Base-by-base conservation (phyloP, 2,329 filamentous ascomycete species). In the Arachnomyces sp. region DNA sequence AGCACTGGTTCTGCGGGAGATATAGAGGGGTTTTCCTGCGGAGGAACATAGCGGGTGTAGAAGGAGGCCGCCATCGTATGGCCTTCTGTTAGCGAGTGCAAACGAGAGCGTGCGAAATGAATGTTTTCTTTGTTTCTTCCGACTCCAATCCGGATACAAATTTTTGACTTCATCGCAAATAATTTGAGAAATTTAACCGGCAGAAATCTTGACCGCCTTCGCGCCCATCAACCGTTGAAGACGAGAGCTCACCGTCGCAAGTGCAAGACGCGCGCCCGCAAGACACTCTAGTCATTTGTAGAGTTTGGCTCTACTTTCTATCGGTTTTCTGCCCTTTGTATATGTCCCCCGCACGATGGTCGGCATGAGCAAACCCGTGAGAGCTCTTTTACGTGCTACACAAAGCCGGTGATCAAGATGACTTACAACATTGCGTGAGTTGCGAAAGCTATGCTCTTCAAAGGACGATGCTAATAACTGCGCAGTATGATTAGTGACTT, bases 401-500 rank as follows among this genome's bases (percentile, higher is more conserved):
- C n/a, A n/a, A n/a, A 25, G 20, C 20, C 5, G 9, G 20, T 47
- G 54, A 55, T 43, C 49, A 60, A 52, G 16, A 83, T 82, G 79
- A 72, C 77, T 39, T 82, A 82, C 70, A 82, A 81, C 53, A 82
- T 83, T 58, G 79, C 79, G 76, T 79, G 63, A 53, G 75, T 62
- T 17, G 9, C 16, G 20, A 36, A 40, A 42, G 28, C 43, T 43
- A 39, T 20, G 12, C 11, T 30, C 6, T 11, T 17, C 9, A 18
- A 36, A 7, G 46, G 39, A 28, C 34, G 34, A 9, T 38, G 35
- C 49, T 60, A 40, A 62, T 53, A 43, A 7, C 17, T 2, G 9
- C 42, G 9, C 50, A 80, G 76, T 44, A 98, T 98, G 92, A 85
- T 95, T 63, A 89, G 90, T 76, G 92, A 98, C 72, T 95, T 94